A percentile compares a stretch with the other conserved stretches of the same genome.
phyloP scores from a whole-genome alignment of 2,329 filamentous ascomycete species.

The Pyrenochaeta sp. region DNA sequence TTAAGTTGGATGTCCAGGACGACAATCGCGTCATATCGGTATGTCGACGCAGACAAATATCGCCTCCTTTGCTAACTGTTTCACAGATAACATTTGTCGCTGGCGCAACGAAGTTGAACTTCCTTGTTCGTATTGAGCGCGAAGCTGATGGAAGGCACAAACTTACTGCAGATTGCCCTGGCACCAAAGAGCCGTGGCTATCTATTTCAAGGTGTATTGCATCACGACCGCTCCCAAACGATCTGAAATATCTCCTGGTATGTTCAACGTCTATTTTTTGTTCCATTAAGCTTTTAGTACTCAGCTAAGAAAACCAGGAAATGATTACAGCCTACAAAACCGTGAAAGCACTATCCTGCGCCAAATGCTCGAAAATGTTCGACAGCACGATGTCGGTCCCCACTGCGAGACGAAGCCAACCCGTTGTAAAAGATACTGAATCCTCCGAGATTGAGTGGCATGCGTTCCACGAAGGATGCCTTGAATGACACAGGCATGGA shows the following conservation, averaged over 20 bases:
- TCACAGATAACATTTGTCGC: conserved; percentile 36
- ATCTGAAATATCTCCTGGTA: conserved; percentile 46
- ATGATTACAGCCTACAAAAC: conserved; percentile 51
- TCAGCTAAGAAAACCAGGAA: conserved; percentile 36
- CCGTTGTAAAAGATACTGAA: conserved; percentile 23
- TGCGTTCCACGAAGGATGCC: conserved; percentile 46
- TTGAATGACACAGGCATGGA: conserved; percentile 30
- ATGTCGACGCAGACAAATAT: background rate
- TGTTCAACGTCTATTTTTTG: too few species aligned
- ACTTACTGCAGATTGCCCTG: conserved; percentile 41
- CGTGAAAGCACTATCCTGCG: conserved; percentile 37
- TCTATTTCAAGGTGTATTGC: conserved; percentile 45
- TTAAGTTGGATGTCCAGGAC: conserved; percentile 37
- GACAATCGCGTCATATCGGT: conserved; percentile 36
- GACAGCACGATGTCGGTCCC: conserved; percentile 35
- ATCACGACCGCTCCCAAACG: conserved; percentile 39
- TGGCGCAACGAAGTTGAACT: conserved; percentile 30
- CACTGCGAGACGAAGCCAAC: conserved; percentile 42
- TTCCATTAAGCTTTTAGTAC: too few species aligned
- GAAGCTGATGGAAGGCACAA: conserved; percentile 34
- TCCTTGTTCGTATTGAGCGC: conserved; percentile 36
- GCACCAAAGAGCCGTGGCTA: conserved; percentile 32
- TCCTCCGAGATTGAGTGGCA: conserved; percentile 37
- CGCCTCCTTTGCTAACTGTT: conserved; percentile 7
- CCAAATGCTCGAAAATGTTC: conserved; percentile 41